phyloP scores from a whole-genome alignment of 768 basidiomycete genomes.

The Harrya chromipes region DNA sequence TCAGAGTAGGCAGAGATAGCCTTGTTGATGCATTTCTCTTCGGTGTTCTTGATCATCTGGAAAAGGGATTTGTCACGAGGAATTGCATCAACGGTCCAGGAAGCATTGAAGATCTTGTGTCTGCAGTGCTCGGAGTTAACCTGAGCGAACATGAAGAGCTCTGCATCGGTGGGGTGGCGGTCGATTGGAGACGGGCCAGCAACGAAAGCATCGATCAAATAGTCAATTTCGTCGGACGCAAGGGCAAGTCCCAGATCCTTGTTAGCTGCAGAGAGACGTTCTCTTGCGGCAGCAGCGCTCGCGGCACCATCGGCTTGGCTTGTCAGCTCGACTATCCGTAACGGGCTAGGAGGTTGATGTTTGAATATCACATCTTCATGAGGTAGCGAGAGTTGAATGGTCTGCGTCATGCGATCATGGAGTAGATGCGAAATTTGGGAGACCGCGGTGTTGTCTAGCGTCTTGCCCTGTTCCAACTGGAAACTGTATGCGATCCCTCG shows the following conservation, averaged over 20 bases:
- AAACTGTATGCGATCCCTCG: conserved; percentile 75
- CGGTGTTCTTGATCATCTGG: conserved; percentile 97
- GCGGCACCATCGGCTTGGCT: conserved; percentile 18
- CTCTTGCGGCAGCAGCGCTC: conserved; percentile 45
- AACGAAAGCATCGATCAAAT: conserved; percentile 86
- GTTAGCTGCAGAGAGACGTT: conserved; percentile 74
- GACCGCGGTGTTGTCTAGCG: conserved; percentile 47
- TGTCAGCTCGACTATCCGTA: conserved; percentile 67
- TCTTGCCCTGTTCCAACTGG: conserved; percentile 38
- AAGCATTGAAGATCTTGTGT: conserved; percentile 99
- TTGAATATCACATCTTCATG: conserved; percentile 53
- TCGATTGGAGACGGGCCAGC: conserved; percentile 62
- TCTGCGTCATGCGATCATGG: conserved; percentile 97
- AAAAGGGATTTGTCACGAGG: conserved; percentile 74
- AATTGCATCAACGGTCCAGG: conserved; percentile 84
- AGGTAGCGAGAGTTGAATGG: conserved; percentile 59
- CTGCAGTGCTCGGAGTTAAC: conserved; percentile 99
- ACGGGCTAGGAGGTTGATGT: conserved; percentile 60
- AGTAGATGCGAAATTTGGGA: conserved; percentile 63
- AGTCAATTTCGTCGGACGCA: conserved; percentile 85
- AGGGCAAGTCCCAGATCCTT: conserved; percentile 86
- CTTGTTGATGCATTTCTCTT: conserved; percentile 65
- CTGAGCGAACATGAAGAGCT: conserved; percentile 99
- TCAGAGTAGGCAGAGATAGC: conserved; percentile 98
- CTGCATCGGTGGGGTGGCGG: conserved; percentile 93